Percentiles rank a stretch among this genome's conserved stretches.
These are phyloP conservation scores for Elaeagnus macrophylla DNA, from an alignment of 306 rosid species.

Conservation along the genomic window DNA sequence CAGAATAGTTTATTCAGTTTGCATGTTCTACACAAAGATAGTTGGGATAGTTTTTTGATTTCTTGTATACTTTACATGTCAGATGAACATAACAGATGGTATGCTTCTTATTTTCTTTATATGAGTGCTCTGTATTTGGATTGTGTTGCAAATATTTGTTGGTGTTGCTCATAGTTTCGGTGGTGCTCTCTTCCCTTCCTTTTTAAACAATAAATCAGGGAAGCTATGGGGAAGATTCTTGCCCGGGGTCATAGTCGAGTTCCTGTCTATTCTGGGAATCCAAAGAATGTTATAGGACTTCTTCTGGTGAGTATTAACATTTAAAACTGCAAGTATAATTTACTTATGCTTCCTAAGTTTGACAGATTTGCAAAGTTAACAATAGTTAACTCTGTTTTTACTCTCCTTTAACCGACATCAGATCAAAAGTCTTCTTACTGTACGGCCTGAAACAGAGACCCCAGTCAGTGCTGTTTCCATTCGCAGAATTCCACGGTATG, in stretches of 20 bases:
- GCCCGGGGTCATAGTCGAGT: slow-evolving; percentile 98
- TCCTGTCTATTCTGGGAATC: slow-evolving; percentile 91
- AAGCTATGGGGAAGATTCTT: slow-evolving; percentile 94
- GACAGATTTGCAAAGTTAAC: background rate
- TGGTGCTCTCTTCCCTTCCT: background rate
- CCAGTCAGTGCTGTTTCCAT: slow-evolving; percentile 92
- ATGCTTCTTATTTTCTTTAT: too few species aligned
- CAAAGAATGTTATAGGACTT: slow-evolving; percentile 84
- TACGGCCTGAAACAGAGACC: slow-evolving; percentile 96
- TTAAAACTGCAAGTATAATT: slow-evolving; percentile 4
- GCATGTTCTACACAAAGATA: too few species aligned
- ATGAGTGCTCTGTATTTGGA: too few species aligned
- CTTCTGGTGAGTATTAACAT: slow-evolving; percentile 49
- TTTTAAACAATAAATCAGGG: slow-evolving; percentile 49
- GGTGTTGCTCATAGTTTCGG: too few species aligned
- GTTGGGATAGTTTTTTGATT: too few species aligned
- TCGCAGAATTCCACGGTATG: slow-evolving; percentile 87
- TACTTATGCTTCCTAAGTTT: slow-evolving; percentile 3
- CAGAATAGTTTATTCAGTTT: too few species aligned
- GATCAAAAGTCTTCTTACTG: slow-evolving; percentile 95
- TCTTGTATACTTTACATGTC: too few species aligned
- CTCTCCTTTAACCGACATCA: slow-evolving; percentile 33
- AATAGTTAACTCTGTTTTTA: too few species aligned
- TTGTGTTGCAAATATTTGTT: too few species aligned
- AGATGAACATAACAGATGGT: too few species aligned